These are phyloP conservation scores for Rauvolfia tetraphylla DNA, from an alignment of 257 asterid genomes.

Conservation along the genomic window DNA sequence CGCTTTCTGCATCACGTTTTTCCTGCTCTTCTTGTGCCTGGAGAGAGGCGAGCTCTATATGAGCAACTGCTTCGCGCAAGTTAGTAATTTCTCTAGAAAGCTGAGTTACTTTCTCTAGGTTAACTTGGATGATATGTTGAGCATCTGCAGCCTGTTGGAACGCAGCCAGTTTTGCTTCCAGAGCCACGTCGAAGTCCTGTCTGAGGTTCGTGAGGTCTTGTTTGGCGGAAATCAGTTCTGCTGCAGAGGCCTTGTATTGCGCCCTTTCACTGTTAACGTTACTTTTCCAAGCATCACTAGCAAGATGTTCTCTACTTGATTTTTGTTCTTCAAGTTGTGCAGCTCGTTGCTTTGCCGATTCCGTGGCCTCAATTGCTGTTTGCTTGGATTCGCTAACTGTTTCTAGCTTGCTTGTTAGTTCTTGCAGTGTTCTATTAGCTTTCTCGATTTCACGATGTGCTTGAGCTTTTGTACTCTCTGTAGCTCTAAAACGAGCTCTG, in stretches of 20 bases:
- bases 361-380: conserved; percentile 49
- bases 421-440: conserved; percentile 59
- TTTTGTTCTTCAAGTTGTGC: conserved; percentile 46
- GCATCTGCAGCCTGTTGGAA: conserved; percentile 63
- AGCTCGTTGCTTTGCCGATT: conserved; percentile 45
- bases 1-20: conserved; percentile 43
- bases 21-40: conserved; percentile 51
- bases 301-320: conserved; percentile 32
- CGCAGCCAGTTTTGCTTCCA: conserved; percentile 41
- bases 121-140: conserved; percentile 31
- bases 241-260: conserved; percentile 48
- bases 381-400: conserved; percentile 55
- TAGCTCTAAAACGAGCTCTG: conserved; percentile 41
- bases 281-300: conserved; percentile 46
- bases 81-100: conserved; percentile 51
- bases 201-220: conserved; percentile 52
- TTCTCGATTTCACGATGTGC: conserved; percentile 56
- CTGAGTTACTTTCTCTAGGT: conserved; percentile 36
- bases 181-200: conserved; percentile 49
- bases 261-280: conserved; percentile 54
- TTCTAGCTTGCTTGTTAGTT: conserved; percentile 64
- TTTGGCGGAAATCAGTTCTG: conserved; percentile 45
- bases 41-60: conserved; percentile 38
- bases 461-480: conserved; percentile 53
- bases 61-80: conserved; percentile 33